Evolutionary conservation across 1,284 basidiomycete species (phyloP).

Genomic region (Marasmius sp.): DNA sequence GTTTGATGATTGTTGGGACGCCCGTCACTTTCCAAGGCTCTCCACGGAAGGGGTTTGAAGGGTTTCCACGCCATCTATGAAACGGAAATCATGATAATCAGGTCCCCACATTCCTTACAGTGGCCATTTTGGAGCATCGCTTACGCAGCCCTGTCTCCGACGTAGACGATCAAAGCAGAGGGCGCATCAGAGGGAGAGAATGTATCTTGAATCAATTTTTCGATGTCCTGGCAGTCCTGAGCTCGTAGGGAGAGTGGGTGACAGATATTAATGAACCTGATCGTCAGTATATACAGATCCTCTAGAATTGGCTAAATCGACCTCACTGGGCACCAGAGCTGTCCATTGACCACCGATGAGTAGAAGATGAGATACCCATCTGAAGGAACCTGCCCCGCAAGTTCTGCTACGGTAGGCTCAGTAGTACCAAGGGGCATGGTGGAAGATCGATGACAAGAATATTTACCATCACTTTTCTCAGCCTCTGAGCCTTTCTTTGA

Average conservation of each 20-base stretch:
- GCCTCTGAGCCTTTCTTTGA: not conserved
- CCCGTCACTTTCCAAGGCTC: conserved; percentile 63
- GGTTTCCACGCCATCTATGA: conserved; percentile 61
- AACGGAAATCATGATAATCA: not conserved
- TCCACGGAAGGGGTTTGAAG: conserved; percentile 61
- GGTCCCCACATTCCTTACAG: not conserved
- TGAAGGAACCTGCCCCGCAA: conserved; percentile 37
- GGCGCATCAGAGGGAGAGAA: conserved; percentile 58
- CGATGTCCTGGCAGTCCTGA: conserved; percentile 76
- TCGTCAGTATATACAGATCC: not conserved
- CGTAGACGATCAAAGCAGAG: conserved; percentile 68
- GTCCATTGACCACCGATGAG: conserved; percentile 54
- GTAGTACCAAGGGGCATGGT: conserved; percentile 39
- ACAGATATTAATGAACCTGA: not conserved
- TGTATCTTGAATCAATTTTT: conserved; percentile 53
- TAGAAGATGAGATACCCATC: conserved; percentile 66
- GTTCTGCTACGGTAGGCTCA: conserved; percentile 26
- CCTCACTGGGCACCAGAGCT: conserved; percentile 70
- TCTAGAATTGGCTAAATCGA: not conserved
- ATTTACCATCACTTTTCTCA: not conserved
- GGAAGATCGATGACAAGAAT: not conserved
- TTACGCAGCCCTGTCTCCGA: conserved; percentile 69
- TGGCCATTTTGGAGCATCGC: conserved; percentile 24
- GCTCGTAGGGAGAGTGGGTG: not conserved
- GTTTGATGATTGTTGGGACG: conserved; percentile 74